A percentile compares a stretch with the other conserved stretches of the same genome.
These are phyloP conservation scores for Candida chilensis DNA, from an alignment of 805 yeast genomes.

Conservation along the genomic window DNA sequence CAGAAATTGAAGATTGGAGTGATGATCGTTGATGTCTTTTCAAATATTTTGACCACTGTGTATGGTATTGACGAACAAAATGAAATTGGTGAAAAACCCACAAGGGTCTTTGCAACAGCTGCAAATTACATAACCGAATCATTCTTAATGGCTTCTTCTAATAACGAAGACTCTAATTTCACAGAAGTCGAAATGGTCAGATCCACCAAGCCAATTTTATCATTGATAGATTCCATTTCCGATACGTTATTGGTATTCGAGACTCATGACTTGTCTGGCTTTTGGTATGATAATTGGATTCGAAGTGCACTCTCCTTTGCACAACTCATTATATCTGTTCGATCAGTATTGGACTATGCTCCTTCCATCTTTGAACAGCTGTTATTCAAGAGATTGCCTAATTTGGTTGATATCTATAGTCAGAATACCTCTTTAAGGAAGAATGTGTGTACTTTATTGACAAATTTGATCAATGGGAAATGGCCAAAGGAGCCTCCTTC, in stretches of 20 bases:
- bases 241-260: conserved; percentile 22
- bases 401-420: conserved; percentile 49
- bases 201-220: conserved; percentile 42
- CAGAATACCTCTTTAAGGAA: conserved; percentile 36
- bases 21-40: conserved; percentile 42
- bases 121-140: conserved; percentile 41
- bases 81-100: conserved; percentile 27
- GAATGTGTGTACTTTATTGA: conserved; percentile 44
- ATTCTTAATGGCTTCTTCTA: conserved; percentile 43
- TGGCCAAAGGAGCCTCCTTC: conserved; percentile 67
- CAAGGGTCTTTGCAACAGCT: conserved; percentile 40
- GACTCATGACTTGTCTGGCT: conserved; percentile 31
- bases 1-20: conserved; percentile 59
- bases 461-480: conserved; percentile 43
- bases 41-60: conserved; percentile 39
- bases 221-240: conserved; percentile 38
- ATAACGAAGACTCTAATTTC: too few relatives aligned
- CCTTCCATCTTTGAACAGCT: conserved; percentile 61
- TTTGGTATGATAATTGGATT: conserved; percentile 41
- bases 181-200: conserved; percentile 22
- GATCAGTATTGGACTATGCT: conserved; percentile 35
- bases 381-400: conserved; percentile 46
- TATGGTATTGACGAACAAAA: conserved; percentile 41
- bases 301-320: conserved; percentile 45
- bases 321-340: conserved; percentile 43